Evolutionary conservation across 176 grass and related monocot genomes (phyloP), one percentile per base, ranked within the genome.

Genomic region (Oryza officinalis): DNA sequence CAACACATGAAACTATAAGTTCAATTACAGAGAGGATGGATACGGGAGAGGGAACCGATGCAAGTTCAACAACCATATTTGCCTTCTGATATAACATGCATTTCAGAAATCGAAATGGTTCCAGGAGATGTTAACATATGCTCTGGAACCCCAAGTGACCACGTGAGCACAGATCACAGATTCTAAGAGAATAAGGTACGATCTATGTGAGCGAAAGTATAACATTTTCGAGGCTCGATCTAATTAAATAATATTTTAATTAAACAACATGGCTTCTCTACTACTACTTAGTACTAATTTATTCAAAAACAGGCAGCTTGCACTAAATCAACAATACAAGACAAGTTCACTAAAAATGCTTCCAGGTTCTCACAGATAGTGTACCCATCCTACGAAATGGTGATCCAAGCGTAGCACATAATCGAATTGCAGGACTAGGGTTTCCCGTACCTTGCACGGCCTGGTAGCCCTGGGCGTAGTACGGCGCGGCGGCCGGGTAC

Each of bases 391-490:
- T 12, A 76, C 10, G 25, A 27, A 9, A 67, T 0, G 27, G 0
- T 13, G 23, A 50, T 46, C 59, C 9, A 10, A 79, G 7, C 78
- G 15, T 28, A 67, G 32, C n/a, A 63, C 22, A 79, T 3, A 50
- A 69, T 25, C 65, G 50, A 22, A 69, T 5, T 27, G 4, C 7
- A 46, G 22, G 8, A 63, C 12, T 49, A 75, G n/a, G 63, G 54
- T 65, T 45, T 50, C 30, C 2, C 50, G 66, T 93, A 98, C 96
- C 96, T 79, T 92, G 86, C 17, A 88, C 76, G 18, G 85, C 41
- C 76, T 98, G 92, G 80, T 98, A 95, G 13, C 92, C 87, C 23
- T 93, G 90, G 9, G 75, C 79, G 50, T 98, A 95, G 86, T 91
- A 95, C 10, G 86, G 84, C 57, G 85, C 77, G 25, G 66, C 88